Evolutionary conservation across 371 early-diverging fungal species (phyloP), one percentile per base, ranked within the genome.

Genomic region (Caulochytrium protostelioides): DNA sequence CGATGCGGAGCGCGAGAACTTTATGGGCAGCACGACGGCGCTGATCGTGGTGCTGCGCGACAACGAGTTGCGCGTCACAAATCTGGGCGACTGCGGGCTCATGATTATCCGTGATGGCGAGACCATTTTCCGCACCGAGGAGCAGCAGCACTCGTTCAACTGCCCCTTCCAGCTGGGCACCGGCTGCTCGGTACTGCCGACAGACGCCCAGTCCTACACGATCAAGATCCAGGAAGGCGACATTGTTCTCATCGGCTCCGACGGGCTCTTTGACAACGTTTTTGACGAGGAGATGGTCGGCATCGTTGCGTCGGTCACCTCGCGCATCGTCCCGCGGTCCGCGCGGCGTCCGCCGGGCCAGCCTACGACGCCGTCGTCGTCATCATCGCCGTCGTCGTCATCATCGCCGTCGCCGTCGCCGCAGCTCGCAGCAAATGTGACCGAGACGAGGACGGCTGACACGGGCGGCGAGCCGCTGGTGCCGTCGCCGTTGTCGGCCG

Each of bases 11-110:
- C 52, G 59, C 31, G 74, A 81, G 55, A 46, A 45, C 8, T 47
- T 78, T 19, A 62, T 83, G 21, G 94, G 94, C 7, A 81, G 83
- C 5, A 73, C 83, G 6, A 92, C 94, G 6, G 87, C 86, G 1
- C 71, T 82, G 42, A 48, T 89, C 23, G 84, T 75, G 6, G 55
- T 92, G 6, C 55, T 91, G 37, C 65, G 84, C 23, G 73, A 79
- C 41, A 83, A 91, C 41, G 86, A 87, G 52, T 57, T 94, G 20
- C 68, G 85, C 1, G 72, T 94, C 25, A 79, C 86, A 10, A 87
- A 87, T 39, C 59, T 94, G 28, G 95, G 95, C 19, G 95, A 94
- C 50, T 84, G 86, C 43, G 85, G 85, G 0, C 59, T 91, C 27
- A 63, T 75, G 22, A 61, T 94, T 6, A 75, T 91, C 35, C 77